phyloP scores from a whole-genome alignment of 2,329 filamentous ascomycete species.

The Microdochium bolleyi region DNA sequence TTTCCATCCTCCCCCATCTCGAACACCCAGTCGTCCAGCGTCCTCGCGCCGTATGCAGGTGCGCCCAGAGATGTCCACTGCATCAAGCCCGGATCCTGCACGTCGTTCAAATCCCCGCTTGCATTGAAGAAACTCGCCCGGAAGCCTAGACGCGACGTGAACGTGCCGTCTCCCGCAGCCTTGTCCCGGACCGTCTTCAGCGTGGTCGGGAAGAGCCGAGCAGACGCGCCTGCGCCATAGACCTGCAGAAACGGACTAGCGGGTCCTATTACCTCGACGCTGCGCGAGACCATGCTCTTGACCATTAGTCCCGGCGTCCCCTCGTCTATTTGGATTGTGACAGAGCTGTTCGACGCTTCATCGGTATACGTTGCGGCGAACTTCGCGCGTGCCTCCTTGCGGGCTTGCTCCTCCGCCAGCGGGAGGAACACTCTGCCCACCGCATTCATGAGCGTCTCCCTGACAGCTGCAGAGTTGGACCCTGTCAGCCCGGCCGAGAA shows the following conservation, averaged over 20 bases:
- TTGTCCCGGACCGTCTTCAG: constrained; percentile 2
- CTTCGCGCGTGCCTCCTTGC: constrained; percentile 3
- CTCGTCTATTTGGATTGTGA: constrained; percentile 1
- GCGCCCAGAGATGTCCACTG: constrained; percentile 7
- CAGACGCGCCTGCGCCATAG: constrained; percentile 4
- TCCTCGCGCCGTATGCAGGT: constrained; percentile 4
- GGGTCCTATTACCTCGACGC: constrained; percentile 6
- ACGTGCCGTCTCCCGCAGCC: background rate
- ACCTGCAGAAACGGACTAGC: constrained; percentile 5
- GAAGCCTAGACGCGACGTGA: constrained; percentile 7
- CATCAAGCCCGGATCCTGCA: constrained; percentile 7
- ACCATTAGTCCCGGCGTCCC: constrained; percentile 3
- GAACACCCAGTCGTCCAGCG: constrained; percentile 10
- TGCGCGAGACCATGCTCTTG: constrained; percentile 1
- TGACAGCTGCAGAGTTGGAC: constrained; percentile 6
- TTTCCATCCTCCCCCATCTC: constrained; percentile 7
- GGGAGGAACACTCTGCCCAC: constrained; percentile 7
- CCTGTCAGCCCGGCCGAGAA: constrained; percentile 5
- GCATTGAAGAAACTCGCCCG: constrained; percentile 8
- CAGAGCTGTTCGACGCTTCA: constrained; percentile 6
- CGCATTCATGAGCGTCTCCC: constrained; percentile 5
- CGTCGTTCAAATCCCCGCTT: background rate
- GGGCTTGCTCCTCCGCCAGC: constrained; percentile 5
- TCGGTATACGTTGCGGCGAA: constrained; percentile 6
- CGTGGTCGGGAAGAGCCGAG: constrained; percentile 7